Evolutionary conservation across 129 eudicot genomes (phyloP).

Genomic region (Centaurea solstitialis): DNA sequence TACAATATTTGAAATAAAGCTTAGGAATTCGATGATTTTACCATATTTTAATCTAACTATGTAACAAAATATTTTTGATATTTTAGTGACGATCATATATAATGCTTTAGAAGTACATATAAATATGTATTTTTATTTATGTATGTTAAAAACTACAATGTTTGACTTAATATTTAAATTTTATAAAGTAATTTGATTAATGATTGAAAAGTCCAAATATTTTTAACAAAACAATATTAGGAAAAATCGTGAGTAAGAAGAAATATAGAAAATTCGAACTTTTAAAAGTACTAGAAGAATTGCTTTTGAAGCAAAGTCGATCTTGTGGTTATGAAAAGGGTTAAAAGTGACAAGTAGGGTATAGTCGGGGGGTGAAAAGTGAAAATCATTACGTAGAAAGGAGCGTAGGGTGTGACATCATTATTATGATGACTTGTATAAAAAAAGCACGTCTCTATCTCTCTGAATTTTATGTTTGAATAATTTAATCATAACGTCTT

Average conservation of each 20-base stretch:
- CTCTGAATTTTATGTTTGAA: no score
- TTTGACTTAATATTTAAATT: no score
- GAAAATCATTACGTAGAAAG: slow-evolving; percentile 22
- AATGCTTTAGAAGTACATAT: no score
- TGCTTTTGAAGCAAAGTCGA: neutral
- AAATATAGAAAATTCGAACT: neutral
- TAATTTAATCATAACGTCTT: no score
- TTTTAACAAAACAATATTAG: no score
- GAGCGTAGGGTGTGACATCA: slow-evolving; percentile 18
- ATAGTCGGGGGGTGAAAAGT: slow-evolving; percentile 1
- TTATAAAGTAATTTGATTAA: no score
- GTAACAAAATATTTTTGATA: no score
- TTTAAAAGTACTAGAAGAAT: neutral
- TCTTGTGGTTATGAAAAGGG: neutral
- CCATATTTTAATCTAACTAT: no score
- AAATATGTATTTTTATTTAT: no score
- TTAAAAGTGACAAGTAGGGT: neutral
- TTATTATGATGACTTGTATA: neutral
- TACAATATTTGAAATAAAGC: neutral
- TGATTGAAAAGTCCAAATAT: neutral
- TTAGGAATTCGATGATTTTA: neutral
- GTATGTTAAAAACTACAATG: no score
- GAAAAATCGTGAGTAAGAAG: neutral
- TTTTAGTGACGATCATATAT: no score
- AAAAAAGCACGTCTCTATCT: neutral